Evolutionary conservation across 2,329 filamentous ascomycete genomes (phyloP), one percentile per base, ranked within the genome.

Genomic region (Fusarium veterinarium): DNA sequence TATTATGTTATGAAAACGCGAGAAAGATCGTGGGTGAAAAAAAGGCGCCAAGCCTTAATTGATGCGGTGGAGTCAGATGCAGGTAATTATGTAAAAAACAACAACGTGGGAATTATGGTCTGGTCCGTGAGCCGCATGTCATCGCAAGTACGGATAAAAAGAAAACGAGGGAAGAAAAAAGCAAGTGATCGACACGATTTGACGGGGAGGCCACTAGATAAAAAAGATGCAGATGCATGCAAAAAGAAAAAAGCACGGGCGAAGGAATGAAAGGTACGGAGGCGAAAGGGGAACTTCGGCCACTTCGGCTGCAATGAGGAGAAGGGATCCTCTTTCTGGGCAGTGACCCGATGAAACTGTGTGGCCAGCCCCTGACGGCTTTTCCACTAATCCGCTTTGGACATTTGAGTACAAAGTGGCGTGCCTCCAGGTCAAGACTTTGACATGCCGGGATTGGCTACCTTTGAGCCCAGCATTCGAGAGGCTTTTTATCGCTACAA

Each of bases 41-140:
- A 25, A 35, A 58, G 53, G 60, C 28, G 58, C 65, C 66, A 69
- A 69, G 66, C 46, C 25, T 56, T 45, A 31, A 37, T 33, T 25
- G 40, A 33, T 9, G 38, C 9, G 41, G 66, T 69, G 66, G 66
- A 69, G 66, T 57, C 19, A 52, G 19, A 69, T 64, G 66, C 66
- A 69, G 11, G 66, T 64, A 40, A 58, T 69, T 69, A 38, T 52
- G 49, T 52, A 62, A 69, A 57, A 31, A n/a, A 16, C 25, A 25
- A 23, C 42, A 55, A 59, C 60, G 30, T 52, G 59, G 62, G 49
- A 42, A 25, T 46, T 64, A 30, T n/a, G 31, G 33, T 37, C n/a
- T 67, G 63, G 64, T 67, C 63, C 64, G 64, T 67, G 64, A 52
- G 53, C 65, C 37, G 42, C 64, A 67, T 58, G 41, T 53, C 64